Percentiles rank a stretch among this genome's conserved stretches.
These are phyloP conservation scores for Cryptococcus deneoformans DNA, from an alignment of 1,284 basidiomycete species.

Conservation along the genomic window DNA sequence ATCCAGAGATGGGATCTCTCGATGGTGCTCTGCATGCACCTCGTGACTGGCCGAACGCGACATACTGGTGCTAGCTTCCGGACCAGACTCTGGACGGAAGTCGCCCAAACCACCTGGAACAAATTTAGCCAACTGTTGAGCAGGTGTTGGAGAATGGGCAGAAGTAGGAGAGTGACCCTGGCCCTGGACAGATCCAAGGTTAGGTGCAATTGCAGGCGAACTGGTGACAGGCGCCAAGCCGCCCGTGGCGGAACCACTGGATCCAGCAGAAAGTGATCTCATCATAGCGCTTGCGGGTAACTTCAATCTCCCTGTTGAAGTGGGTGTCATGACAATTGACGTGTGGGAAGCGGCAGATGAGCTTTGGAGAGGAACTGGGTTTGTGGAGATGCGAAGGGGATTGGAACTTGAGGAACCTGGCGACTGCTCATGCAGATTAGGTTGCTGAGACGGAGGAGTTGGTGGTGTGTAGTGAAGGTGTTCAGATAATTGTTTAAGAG, in stretches of 20 bases:
- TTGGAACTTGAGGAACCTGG: conserved; percentile 58
- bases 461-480: conserved; percentile 18
- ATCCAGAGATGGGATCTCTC: conserved; percentile 77
- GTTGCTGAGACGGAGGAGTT: conserved; percentile 11
- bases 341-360: conserved; percentile 31
- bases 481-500: conserved; percentile 35
- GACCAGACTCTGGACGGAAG: not conserved
- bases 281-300: conserved; percentile 45
- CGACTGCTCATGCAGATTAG: conserved; percentile 50
- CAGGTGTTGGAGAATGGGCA: conserved; percentile 4
- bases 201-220: not conserved
- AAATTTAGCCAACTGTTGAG: not conserved
- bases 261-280: conserved; percentile 10
- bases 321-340: conserved; percentile 10
- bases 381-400: conserved; percentile 57
- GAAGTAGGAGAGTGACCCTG: not conserved
- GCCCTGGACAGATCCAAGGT: not conserved
- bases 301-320: conserved; percentile 62
- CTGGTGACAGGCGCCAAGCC: not conserved
- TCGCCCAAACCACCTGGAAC: not conserved
- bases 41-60: conserved; percentile 13
- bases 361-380: conserved; percentile 61
- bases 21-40: conserved; percentile 62
- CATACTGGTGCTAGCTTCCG: conserved; percentile 4
- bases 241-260: not conserved